These are phyloP conservation scores for Penicillium flavigenum DNA, from an alignment of 495 filamentous ascomycete species.

Conservation along the genomic window DNA sequence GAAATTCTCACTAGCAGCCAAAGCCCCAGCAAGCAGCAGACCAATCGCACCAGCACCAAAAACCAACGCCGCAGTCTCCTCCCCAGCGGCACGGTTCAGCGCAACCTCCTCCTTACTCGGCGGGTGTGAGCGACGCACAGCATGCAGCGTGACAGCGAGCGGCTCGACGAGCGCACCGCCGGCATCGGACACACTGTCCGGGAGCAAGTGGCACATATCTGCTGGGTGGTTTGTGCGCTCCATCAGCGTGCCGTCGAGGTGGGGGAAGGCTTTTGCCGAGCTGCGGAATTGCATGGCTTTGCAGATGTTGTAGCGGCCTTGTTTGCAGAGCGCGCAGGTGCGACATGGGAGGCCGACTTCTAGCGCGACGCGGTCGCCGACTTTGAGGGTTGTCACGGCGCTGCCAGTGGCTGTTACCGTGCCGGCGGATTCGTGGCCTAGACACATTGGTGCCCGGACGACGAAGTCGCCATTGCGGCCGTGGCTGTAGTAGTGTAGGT, in stretches of 20 bases:
- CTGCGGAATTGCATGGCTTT: conserved; percentile 72
- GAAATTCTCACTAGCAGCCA: conserved; percentile 63
- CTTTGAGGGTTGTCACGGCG: conserved; percentile 35
- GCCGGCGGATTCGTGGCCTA: conserved; percentile 75
- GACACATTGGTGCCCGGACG: conserved; percentile 66
- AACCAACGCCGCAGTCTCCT: conserved; percentile 59
- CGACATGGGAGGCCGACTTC: conserved; percentile 83
- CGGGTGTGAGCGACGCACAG: conserved; percentile 59
- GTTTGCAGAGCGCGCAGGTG: conserved; percentile 61
- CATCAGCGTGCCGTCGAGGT: conserved; percentile 81
- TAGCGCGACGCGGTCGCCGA: conserved; percentile 75
- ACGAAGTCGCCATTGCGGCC: conserved; percentile 82
- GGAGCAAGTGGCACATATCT: conserved; percentile 54
- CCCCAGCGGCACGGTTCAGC: conserved; percentile 21
- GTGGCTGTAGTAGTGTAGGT: conserved; percentile 83
- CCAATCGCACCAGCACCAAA: conserved; percentile 84
- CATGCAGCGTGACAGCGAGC: conserved; percentile 77
- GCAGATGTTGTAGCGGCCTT: conserved; percentile 85
- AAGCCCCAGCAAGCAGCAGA: conserved; percentile 61
- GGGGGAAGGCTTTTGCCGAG: conserved; percentile 74
- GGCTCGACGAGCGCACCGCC: conserved; percentile 78
- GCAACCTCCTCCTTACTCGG: conserved; percentile 34
- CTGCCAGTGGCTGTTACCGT: conserved; percentile 63
- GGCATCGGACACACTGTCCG: conserved; percentile 58
- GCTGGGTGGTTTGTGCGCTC: conserved; percentile 75